phyloP scores from a whole-genome alignment of 2,329 filamentous ascomycete genomes.

The Pseudogymnoascus sp. region DNA sequence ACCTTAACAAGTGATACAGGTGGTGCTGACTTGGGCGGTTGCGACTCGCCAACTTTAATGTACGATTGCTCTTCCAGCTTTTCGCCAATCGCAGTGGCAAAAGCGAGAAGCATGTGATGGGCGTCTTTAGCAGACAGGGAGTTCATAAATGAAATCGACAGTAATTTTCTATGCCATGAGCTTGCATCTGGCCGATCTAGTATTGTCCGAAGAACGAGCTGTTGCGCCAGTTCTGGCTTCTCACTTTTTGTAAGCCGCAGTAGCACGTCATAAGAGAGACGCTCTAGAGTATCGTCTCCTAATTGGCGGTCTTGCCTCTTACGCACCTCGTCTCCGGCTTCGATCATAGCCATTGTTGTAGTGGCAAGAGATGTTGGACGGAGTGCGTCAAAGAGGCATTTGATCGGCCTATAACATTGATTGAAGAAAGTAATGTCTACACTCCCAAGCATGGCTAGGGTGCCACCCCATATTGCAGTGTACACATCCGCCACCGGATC shows the following conservation, averaged over 20 bases:
- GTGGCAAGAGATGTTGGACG: constrained; percentile 12
- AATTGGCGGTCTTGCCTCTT: constrained; percentile 12
- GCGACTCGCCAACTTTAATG: constrained; percentile 11
- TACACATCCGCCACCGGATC: constrained; percentile 9
- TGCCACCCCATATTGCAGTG: constrained; percentile 13
- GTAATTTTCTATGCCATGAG: constrained; percentile 35
- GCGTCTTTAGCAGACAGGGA: constrained; percentile 28
- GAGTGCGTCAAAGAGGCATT: background rate
- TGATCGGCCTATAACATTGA: constrained; percentile 4
- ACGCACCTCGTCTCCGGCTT: constrained; percentile 12
- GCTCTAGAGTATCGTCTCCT: constrained; percentile 17
- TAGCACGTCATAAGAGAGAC: constrained; percentile 23
- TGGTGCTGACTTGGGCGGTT: constrained; percentile 7
- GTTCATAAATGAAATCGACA: constrained; percentile 28
- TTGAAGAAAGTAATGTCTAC: constrained; percentile 11
- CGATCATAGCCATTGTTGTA: constrained; percentile 14
- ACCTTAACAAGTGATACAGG: constrained; percentile 28
- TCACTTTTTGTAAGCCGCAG: constrained; percentile 25
- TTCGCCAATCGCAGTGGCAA: constrained; percentile 27
- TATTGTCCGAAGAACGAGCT: constrained; percentile 26
- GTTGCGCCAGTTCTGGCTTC: constrained; percentile 25
- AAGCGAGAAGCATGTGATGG: constrained; percentile 22
- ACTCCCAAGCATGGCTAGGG: constrained; percentile 13
- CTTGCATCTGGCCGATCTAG: constrained; percentile 31
- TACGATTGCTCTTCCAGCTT: constrained; percentile 23